Evolutionary conservation across 805 yeast species (phyloP), one percentile per base, ranked within the genome.

Genomic region (Lipomyces yamadae): DNA sequence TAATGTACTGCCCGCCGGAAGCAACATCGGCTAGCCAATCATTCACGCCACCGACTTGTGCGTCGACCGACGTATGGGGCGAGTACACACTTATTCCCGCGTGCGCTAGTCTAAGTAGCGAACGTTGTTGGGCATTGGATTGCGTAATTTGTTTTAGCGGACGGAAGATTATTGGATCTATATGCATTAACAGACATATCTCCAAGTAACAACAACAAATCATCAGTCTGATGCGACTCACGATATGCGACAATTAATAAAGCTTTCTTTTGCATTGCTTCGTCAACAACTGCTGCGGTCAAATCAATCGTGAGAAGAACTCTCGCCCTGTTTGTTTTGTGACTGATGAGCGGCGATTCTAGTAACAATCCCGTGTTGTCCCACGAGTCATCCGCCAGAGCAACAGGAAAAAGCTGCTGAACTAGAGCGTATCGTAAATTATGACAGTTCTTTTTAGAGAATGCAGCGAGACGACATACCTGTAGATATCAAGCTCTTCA

Each of bases 41-140:
- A 72, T 95, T 95, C 69, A 95, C 97, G 30, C 99, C 99, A n/a
- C 89, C 90, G 11, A 78, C 77, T 8, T 95, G 95, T 32, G 98
- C 94, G 78, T 95, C 99, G 2, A 95, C 90, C 0, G 98, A 92
- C 0, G 99, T 94, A 75, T 95, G 99, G 33, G 99, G 99, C 63
- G 89, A 89, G 76, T 95, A 95, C 1, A 95, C 99, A 59, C 92
- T 85, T 64, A 95, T 85, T n/a, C 91, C 90, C 66, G 87, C 83
- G 70, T 87, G 88, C 61, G 92, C 88, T 73, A 95, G 82, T 63
- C 84, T 83, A 52, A 94, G 76, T 62, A 94, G 80, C 4, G 96
- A 90, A 30, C 78, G 78, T 74, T 95, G 98, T 76, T 95, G 98
- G 0, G 97, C 88, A 72, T 92, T 89, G 1, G 77, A 74, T n/a